phyloP scores from a whole-genome alignment of 1,139 yeast genomes.

The Protomyces inouyei region DNA sequence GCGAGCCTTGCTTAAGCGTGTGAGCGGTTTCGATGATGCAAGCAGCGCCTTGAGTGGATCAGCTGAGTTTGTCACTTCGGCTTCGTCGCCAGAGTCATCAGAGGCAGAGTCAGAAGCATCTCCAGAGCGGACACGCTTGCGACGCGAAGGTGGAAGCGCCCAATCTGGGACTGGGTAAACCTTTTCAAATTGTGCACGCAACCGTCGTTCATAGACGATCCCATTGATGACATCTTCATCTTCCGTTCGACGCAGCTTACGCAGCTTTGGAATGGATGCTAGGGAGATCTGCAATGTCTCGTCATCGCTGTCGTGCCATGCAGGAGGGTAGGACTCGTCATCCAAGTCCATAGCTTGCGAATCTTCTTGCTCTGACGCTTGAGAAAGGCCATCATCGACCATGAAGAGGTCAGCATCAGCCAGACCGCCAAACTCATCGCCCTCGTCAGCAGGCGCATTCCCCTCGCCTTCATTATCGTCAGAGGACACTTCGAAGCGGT shows the following conservation, averaged over 20 bases:
- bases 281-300: constrained; percentile 65
- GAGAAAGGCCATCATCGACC: constrained; percentile 27
- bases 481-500: constrained; percentile 46
- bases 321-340: constrained; percentile 46
- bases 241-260: constrained; percentile 64
- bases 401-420: constrained; percentile 35
- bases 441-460: constrained; percentile 38
- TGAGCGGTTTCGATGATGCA: constrained; percentile 54
- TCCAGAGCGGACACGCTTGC: constrained; percentile 31
- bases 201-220: constrained; percentile 59
- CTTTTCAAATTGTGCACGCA: constrained; percentile 56
- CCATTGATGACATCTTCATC: constrained; percentile 61
- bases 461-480: constrained; percentile 36
- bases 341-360: constrained; percentile 31
- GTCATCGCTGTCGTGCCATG: constrained; percentile 94
- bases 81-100: constrained; percentile 38
- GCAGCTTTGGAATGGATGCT: constrained; percentile 54
- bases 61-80: constrained; percentile 38
- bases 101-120: constrained; percentile 35
- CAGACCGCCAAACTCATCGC: constrained; percentile 40
- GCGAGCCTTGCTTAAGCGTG: constrained; percentile 44
- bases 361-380: constrained; percentile 38
- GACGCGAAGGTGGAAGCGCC: constrained; percentile 53
- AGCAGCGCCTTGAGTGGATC: constrained; percentile 55
- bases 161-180: constrained; percentile 78